These are phyloP conservation scores for Phaeomoniella chlamydospora DNA, from an alignment of 2,329 filamentous ascomycete species.

Conservation along the genomic window DNA sequence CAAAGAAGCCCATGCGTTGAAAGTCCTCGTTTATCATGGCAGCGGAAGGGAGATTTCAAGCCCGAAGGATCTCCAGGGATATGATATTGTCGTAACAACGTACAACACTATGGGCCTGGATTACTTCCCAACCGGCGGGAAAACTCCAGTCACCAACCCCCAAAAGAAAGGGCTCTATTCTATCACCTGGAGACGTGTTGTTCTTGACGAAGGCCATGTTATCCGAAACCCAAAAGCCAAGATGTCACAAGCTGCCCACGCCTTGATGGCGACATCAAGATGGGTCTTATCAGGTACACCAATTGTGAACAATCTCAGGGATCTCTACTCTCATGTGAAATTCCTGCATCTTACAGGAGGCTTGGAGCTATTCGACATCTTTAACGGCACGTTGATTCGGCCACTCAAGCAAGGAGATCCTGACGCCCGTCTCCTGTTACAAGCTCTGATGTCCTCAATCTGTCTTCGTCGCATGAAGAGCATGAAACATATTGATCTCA, in stretches of 20 bases:
- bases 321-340: slow-evolving; percentile 65
- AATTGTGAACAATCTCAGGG: slow-evolving; percentile 69
- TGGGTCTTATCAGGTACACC: slow-evolving; percentile 75
- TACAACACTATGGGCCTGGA: slow-evolving; percentile 65
- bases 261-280: slow-evolving; percentile 53
- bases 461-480: slow-evolving; percentile 74
- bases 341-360: slow-evolving; percentile 67
- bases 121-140: slow-evolving; percentile 34
- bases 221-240: slow-evolving; percentile 69
- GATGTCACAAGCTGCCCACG: slow-evolving; percentile 52
- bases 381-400: slow-evolving; percentile 57
- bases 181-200: slow-evolving; percentile 60
- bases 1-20: slow-evolving; percentile 44
- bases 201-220: slow-evolving; percentile 71
- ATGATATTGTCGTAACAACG: slow-evolving; percentile 69
- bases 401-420: slow-evolving; percentile 46
- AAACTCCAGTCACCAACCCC: slow-evolving; percentile 23
- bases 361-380: slow-evolving; percentile 57
- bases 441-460: slow-evolving; percentile 64
- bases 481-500: slow-evolving; percentile 75
- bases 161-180: slow-evolving; percentile 42
- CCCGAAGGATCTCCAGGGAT: slow-evolving; percentile 42
- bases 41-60: slow-evolving; percentile 39
- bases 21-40: slow-evolving; percentile 63
- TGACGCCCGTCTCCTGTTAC: slow-evolving; percentile 49